Percentiles rank a stretch among this genome's conserved stretches.
phyloP scores from a whole-genome alignment of 2,329 filamentous ascomycete genomes.

The Colletotrichum limetticola region DNA sequence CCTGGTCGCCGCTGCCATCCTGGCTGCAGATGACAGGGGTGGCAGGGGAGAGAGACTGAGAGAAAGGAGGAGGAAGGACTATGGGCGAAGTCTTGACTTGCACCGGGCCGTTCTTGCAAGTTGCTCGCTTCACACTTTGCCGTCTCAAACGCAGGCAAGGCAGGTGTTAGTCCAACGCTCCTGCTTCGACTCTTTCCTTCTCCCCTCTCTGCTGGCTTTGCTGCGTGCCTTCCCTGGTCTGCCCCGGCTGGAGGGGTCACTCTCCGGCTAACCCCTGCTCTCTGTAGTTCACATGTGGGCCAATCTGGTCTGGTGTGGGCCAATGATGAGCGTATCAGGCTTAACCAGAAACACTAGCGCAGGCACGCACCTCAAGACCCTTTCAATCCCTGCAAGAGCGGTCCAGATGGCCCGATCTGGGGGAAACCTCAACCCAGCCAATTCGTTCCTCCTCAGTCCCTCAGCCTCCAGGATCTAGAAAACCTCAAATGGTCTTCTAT shows the following conservation, averaged over 20 bases:
- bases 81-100: neutral
- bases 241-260: neutral
- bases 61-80: neutral
- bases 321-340: slow-evolving; percentile 7
- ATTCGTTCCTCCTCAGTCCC: neutral
- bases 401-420: slow-evolving; percentile 33
- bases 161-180: slow-evolving; percentile 12
- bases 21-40: neutral
- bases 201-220: too few relatives aligned
- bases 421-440: neutral
- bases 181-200: slow-evolving; percentile 9
- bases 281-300: neutral
- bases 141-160: neutral
- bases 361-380: slow-evolving; percentile 28
- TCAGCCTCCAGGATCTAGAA: neutral
- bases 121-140: slow-evolving; percentile 5
- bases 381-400: slow-evolving; percentile 13
- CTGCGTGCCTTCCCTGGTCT: too few relatives aligned
- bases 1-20: neutral
- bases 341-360: slow-evolving; percentile 38
- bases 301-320: neutral
- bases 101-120: neutral
- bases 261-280: slow-evolving; percentile 15
- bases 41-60: neutral
- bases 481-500: neutral